Conservation (phyloP, 768 basidiomycete genomes). For the Pisolithus microcarpus region DNA sequence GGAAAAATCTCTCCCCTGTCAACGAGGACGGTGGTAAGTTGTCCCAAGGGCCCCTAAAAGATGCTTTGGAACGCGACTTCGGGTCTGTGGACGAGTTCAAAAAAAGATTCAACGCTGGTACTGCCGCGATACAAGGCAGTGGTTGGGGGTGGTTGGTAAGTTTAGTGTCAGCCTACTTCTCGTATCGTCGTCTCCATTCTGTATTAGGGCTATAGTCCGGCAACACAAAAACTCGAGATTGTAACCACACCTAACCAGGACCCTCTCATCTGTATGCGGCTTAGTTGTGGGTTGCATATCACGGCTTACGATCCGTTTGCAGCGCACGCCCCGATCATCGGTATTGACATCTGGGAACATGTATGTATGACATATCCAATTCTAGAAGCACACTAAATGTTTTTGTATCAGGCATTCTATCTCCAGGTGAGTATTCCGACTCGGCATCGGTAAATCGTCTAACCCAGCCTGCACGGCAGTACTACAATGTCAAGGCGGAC, state of each 20-base stretch:
- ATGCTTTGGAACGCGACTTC: conserved; percentile 73
- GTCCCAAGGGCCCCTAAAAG: conserved; percentile 59
- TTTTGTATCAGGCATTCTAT: conserved; percentile 56
- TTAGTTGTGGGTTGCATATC: background rate
- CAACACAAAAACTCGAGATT: conserved; percentile 73
- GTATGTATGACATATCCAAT: conserved; percentile 34
- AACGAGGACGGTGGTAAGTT: conserved; percentile 58
- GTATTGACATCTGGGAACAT: conserved; percentile 97
- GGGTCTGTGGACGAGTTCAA: conserved; percentile 85
- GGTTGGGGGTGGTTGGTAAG: conserved; percentile 97
- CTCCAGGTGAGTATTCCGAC: conserved; percentile 19
- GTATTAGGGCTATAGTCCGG: conserved; percentile 59
- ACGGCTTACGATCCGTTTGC: conserved; percentile 7
- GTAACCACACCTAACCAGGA: conserved; percentile 96
- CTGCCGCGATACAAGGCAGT: conserved; percentile 90
- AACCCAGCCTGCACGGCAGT: conserved; percentile 37
- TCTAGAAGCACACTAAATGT: conserved; percentile 2
- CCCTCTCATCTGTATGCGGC: conserved; percentile 59
- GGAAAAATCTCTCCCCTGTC: conserved; percentile 89
- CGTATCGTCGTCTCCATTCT: background rate
- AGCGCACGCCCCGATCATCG: conserved; percentile 88
- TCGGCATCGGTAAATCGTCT: background rate
- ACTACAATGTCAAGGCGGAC: conserved; percentile 89
- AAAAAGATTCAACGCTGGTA: conserved; percentile 77
- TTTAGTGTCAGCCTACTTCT: conserved; percentile 4